These are phyloP conservation scores for Epichloe bromicola DNA, from an alignment of 2,329 filamentous ascomycete species.

Conservation along the genomic window DNA sequence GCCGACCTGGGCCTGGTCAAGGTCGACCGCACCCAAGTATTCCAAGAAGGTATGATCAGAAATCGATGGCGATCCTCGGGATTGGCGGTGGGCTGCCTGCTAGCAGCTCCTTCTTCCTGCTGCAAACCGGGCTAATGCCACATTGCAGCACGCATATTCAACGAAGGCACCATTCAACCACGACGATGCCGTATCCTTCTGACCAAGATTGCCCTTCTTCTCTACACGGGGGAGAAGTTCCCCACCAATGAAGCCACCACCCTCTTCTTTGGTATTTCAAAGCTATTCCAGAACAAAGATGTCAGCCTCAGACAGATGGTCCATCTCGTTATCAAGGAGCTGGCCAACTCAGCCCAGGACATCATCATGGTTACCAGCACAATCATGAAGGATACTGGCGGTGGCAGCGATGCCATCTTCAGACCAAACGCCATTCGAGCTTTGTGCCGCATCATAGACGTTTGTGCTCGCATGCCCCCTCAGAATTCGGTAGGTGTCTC, in stretches of 20 bases:
- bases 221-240: conserved; percentile 98
- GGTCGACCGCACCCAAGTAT: conserved; percentile 94
- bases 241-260: conserved; percentile 94
- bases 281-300: conserved; percentile 99
- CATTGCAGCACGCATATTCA: conserved; percentile 77
- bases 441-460: conserved; percentile 92
- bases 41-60: conserved; percentile 74
- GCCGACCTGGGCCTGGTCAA: conserved; percentile 86
- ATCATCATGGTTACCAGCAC: conserved; percentile 99
- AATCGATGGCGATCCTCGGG: neutral
- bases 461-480: conserved; percentile 29
- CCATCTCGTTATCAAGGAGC: conserved; percentile 94
- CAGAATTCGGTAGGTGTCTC: neutral
- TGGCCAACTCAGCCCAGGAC: conserved; percentile 89
- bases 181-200: conserved; percentile 94
- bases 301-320: conserved; percentile 97
- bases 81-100: neutral
- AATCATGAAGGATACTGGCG: conserved; percentile 98
- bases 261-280: conserved; percentile 97
- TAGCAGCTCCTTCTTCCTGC: neutral
- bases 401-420: conserved; percentile 87
- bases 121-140: conserved; percentile 2
- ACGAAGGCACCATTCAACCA: conserved; percentile 90
- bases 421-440: conserved; percentile 92
- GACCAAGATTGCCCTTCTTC: conserved; percentile 90